phyloP scores from a whole-genome alignment of 805 yeast species.

The Priceomyces castillae region DNA sequence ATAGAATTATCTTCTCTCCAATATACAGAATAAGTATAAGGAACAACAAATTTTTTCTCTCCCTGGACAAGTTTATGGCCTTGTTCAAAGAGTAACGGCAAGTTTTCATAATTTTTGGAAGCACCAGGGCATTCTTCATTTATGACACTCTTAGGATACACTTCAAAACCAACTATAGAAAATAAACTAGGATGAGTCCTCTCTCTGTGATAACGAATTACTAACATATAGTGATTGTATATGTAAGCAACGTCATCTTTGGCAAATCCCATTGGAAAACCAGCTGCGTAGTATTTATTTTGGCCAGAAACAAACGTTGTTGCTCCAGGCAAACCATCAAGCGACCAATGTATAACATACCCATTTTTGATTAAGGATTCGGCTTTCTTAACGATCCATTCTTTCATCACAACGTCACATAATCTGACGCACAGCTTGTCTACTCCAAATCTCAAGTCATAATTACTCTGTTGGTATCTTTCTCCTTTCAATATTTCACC shows the following conservation, averaged over 20 bases:
- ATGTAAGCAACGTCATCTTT: conserved; percentile 55
- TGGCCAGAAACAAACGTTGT: conserved; percentile 67
- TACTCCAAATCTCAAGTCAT: conserved; percentile 58
- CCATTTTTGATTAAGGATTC: conserved; percentile 61
- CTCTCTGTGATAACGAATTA: conserved; percentile 62
- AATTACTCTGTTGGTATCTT: conserved; percentile 72
- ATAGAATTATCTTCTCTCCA: conserved; percentile 80
- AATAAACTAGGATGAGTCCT: conserved; percentile 37
- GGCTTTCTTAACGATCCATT: conserved; percentile 52
- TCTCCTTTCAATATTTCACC: conserved; percentile 83
- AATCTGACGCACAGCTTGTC: conserved; percentile 64
- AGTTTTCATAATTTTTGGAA: conserved; percentile 55
- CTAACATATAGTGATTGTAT: conserved; percentile 79
- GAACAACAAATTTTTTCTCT: conserved; percentile 45
- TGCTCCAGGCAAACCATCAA: conserved; percentile 86
- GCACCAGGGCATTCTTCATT: conserved; percentile 74
- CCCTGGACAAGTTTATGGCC: conserved; percentile 19
- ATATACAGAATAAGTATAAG: conserved; percentile 81
- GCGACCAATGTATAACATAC: conserved; percentile 78
- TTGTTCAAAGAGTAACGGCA: conserved; percentile 46
- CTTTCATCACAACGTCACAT: conserved; percentile 60
- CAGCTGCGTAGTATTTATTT: conserved; percentile 75
- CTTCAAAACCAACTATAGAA: conserved; percentile 85
- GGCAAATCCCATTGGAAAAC: conserved; percentile 79
- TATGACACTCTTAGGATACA: conserved; percentile 77